Base-by-base conservation (phyloP, 768 basidiomycete species). In the Panaeolus cyanescens region DNA sequence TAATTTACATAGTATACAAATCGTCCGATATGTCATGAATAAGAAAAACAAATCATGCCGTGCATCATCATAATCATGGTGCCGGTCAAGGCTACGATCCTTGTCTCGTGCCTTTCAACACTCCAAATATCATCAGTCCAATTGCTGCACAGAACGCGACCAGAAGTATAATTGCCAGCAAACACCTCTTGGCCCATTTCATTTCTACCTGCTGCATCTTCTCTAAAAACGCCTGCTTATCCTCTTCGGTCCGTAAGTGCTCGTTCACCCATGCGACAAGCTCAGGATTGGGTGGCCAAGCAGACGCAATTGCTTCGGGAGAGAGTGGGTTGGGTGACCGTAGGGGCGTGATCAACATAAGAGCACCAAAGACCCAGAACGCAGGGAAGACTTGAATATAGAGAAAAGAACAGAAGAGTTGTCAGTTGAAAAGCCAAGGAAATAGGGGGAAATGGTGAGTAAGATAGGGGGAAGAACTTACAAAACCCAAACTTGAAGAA, bases 401-500 rank as follows among this genome's bases (percentile, higher is more conserved):
- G 39, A 19, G 5, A 20, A 40, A 19, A 5, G 17, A 20, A 13
- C 36, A n/a, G 36, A 13, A 5, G 36, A 19, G 37, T 15, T 39
- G 19, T 39, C 37, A 17, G 37, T 7, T 34, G 6, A 6, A 34
- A 34, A 34, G 13, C 6, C 33, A 34, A 7, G 6, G 7, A 13
- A 34, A 34, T 39, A 15, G 12, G 17, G 19, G 6, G 37, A n/a
- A 39, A 39, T 67, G 12, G 6, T 8, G 15, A 3, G 31, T 32
- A 10, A 4, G 32, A 30, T 15, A 56, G 45, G 19, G 2, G 6
- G 5, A 22, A 32, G 8, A 4, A 65, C 67, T 37, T 22, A 68
- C 67, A 56, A 55, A 68, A 68, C 7, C 65, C 67, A 8, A 54
- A 62, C 39, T 61, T 66, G 53, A 68, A 66, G n/a, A 66, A 61